A percentile compares a stretch with the other conserved stretches of the same genome.
These are phyloP conservation scores for Suillus plorans DNA, from an alignment of 768 basidiomycete species.

Conservation along the genomic window DNA sequence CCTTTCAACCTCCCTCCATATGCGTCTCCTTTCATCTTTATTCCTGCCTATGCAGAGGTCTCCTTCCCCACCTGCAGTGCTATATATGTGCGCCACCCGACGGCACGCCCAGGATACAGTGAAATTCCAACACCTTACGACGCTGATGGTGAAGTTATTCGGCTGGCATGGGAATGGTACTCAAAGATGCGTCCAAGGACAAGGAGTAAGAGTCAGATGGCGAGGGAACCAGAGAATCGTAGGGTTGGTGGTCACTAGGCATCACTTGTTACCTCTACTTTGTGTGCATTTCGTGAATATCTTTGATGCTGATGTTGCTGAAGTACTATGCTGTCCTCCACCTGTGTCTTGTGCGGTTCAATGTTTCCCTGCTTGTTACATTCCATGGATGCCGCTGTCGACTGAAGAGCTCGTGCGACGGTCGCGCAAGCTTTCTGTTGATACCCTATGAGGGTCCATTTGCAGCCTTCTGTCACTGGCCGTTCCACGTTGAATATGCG, in stretches of 20 bases:
- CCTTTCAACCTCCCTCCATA: conserved; percentile 86
- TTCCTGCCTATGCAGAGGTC: conserved; percentile 87
- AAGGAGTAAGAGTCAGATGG: conserved; percentile 60
- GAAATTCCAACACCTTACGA: conserved; percentile 97
- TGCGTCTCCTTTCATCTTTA: conserved; percentile 89
- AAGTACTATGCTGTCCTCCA: too few relatives aligned
- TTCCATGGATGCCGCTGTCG: too few relatives aligned
- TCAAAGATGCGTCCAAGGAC: conserved; percentile 66
- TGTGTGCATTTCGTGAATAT: too few relatives aligned
- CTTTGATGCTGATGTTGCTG: too few relatives aligned
- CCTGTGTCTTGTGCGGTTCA: too few relatives aligned
- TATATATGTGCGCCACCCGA: conserved; percentile 93
- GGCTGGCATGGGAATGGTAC: conserved; percentile 97
- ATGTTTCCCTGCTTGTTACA: too few relatives aligned
- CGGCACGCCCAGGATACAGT: conserved; percentile 92
- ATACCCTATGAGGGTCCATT: too few relatives aligned
- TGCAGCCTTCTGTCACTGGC: too few relatives aligned
- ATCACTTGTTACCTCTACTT: too few relatives aligned
- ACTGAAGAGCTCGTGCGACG: too few relatives aligned
- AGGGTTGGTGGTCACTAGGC: conserved; percentile 23
- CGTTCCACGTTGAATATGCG: too few relatives aligned
- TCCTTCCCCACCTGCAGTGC: conserved; percentile 88
- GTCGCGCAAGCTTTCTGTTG: too few relatives aligned
- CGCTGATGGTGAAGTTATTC: conserved; percentile 90
- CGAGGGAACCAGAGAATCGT: conserved; percentile 68